These are phyloP conservation scores for Chytriomyces sp. DNA, from an alignment of 192 early-diverging fungal species.

Conservation along the genomic window DNA sequence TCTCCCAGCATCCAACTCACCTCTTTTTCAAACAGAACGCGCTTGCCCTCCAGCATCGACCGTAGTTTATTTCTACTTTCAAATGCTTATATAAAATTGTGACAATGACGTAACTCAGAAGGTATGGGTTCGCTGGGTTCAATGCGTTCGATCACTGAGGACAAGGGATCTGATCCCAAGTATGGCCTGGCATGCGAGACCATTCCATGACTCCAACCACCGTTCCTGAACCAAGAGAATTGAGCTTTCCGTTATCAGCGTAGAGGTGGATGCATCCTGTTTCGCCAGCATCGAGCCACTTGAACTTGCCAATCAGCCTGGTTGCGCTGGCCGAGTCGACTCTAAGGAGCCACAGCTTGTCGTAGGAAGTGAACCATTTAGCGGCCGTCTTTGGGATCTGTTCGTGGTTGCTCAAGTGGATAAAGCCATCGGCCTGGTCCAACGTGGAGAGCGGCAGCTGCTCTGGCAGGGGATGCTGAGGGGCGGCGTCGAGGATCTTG, in stretches of 20 bases:
- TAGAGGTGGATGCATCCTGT: background rate
- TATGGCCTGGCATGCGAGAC: background rate
- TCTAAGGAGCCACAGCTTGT: background rate
- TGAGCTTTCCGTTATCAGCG: background rate
- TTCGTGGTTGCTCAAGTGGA: background rate
- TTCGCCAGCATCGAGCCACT: background rate
- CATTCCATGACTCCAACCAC: background rate
- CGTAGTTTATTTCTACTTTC: too few relatives aligned
- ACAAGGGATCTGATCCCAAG: background rate
- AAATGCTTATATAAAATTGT: too few relatives aligned
- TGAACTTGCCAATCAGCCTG: background rate
- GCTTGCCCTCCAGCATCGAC: too few relatives aligned
- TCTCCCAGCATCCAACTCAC: too few relatives aligned
- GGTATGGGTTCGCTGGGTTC: too few relatives aligned
- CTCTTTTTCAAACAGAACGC: too few relatives aligned
- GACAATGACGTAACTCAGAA: too few relatives aligned
- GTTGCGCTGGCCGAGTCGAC: background rate
- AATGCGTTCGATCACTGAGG: too few relatives aligned
- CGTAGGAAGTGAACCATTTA: background rate
- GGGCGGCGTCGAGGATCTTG: background rate
- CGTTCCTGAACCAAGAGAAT: background rate
- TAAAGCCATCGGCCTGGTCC: background rate
- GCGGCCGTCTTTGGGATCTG: background rate
- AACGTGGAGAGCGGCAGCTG: background rate
- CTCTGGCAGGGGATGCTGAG: background rate